A percentile compares a stretch with the other conserved stretches of the same genome.
phyloP scores from a whole-genome alignment of 2,329 filamentous ascomycete genomes.

The Lojkania enalia region DNA sequence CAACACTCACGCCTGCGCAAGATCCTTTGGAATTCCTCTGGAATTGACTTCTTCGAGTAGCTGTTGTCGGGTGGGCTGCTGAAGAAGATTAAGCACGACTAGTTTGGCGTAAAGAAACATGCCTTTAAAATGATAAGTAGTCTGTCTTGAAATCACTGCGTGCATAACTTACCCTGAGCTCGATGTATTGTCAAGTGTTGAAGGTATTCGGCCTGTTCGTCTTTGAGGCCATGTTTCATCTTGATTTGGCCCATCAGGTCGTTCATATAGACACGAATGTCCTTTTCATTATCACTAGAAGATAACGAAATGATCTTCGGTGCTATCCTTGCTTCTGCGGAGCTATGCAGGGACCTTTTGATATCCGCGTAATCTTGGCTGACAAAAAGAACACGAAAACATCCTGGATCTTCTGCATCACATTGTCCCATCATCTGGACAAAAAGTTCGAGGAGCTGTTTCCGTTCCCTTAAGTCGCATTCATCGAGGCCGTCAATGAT shows the following conservation, averaged over 20 bases:
- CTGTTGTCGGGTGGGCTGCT: constrained; percentile 17
- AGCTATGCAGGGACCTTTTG: constrained; percentile 12
- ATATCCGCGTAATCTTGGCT: constrained; percentile 33
- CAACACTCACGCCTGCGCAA: constrained; percentile 27
- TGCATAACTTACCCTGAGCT: constrained; percentile 23
- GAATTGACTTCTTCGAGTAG: constrained; percentile 19
- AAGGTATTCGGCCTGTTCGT: constrained; percentile 25
- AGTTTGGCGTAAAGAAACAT: constrained; percentile 36
- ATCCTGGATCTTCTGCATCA: constrained; percentile 21
- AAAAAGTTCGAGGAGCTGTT: constrained; percentile 22
- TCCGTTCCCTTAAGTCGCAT: constrained; percentile 22
- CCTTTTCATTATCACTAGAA: constrained; percentile 19
- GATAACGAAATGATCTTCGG: constrained; percentile 20
- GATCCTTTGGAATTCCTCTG: constrained; percentile 21
- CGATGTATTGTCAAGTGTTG: constrained; percentile 21
- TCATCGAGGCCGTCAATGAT: constrained; percentile 33
- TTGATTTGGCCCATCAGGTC: constrained; percentile 21
- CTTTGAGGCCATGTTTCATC: constrained; percentile 16
- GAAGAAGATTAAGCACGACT: constrained; percentile 24
- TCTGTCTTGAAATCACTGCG: too few species aligned
- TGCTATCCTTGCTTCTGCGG: constrained; percentile 4
- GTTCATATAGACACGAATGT: constrained; percentile 23
- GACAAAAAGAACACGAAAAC: constrained; percentile 27
- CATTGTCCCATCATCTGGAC: constrained; percentile 16
- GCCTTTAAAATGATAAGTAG: constrained; percentile 13